Evolutionary conservation across 768 basidiomycete genomes (phyloP).

Genomic region (Russula virescens): DNA sequence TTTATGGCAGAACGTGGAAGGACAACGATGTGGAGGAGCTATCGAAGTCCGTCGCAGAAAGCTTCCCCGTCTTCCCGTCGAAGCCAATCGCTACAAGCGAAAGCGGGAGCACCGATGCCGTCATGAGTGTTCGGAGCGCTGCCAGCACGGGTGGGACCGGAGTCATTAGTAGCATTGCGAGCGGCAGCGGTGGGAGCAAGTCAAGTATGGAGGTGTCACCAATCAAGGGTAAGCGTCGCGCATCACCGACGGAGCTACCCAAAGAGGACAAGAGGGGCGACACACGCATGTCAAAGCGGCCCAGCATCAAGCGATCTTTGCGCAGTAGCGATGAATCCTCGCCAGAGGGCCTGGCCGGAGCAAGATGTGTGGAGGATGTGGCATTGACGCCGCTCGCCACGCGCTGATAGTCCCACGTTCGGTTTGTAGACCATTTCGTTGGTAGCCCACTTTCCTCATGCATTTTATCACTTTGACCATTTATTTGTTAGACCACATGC

Average conservation of each 20-base stretch:
- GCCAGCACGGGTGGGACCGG: background rate
- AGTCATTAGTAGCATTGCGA: background rate
- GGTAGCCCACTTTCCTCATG: background rate
- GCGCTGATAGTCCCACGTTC: background rate
- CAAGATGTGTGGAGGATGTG: background rate
- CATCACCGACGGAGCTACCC: slow-evolving; percentile 64
- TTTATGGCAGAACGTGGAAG: slow-evolving; percentile 29
- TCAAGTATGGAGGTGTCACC: slow-evolving; percentile 16
- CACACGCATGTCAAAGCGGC: slow-evolving; percentile 54
- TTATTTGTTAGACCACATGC: background rate
- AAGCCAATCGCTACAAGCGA: slow-evolving; percentile 8
- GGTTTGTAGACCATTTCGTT: background rate
- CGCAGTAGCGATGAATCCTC: slow-evolving; percentile 25
- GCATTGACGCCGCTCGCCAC: background rate
- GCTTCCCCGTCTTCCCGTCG: slow-evolving; percentile 6
- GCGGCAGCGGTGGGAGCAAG: slow-evolving; percentile 7
- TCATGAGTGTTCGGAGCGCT: background rate
- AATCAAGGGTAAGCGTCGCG: slow-evolving; percentile 55
- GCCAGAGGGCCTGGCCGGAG: background rate
- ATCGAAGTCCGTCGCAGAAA: slow-evolving; percentile 25
- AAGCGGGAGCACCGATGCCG: background rate
- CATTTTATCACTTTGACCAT: slow-evolving; percentile 1
- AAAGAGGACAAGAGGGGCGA: slow-evolving; percentile 58
- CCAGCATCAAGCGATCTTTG: slow-evolving; percentile 53
- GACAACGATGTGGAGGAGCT: slow-evolving; percentile 18